These are phyloP conservation scores for Colletotrichum truncatum DNA, from an alignment of 2,329 filamentous ascomycete species.

Conservation along the genomic window DNA sequence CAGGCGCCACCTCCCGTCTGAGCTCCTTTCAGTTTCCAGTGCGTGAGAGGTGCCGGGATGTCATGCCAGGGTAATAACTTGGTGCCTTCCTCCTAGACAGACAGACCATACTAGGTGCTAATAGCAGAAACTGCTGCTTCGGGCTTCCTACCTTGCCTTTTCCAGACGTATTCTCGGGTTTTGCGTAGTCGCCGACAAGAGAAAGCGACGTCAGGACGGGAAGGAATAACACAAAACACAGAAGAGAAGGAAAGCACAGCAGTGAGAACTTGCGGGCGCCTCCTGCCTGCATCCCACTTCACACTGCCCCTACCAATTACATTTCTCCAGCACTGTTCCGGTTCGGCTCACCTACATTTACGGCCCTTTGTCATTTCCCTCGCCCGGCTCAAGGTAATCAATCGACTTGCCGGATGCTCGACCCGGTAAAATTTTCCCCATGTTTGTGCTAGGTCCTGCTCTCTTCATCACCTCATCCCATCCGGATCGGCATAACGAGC, in stretches of 20 bases:
- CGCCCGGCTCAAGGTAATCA: background rate
- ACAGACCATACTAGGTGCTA: no score
- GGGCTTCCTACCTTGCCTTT: no score
- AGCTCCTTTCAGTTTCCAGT: background rate
- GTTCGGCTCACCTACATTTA: background rate
- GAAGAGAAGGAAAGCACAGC: background rate
- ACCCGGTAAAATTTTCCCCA: background rate
- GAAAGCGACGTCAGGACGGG: background rate
- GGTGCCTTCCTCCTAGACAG: no score
- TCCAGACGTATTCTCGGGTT: no score
- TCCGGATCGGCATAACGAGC: background rate
- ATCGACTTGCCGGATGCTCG: background rate
- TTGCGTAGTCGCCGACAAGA: no score
- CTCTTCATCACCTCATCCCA: background rate
- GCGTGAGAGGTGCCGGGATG: no score
- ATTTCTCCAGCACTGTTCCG: background rate
- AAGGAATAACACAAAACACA: background rate
- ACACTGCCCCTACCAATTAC: background rate
- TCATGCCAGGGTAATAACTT: no score
- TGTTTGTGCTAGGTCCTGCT: background rate
- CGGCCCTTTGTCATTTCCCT: slow-evolving; percentile 1
- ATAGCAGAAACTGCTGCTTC: no score
- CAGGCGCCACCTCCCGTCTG: background rate
- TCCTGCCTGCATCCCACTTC: background rate
- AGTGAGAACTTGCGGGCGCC: background rate